These are phyloP conservation scores for Ceratocystis lukuohia DNA, from an alignment of 2,329 filamentous ascomycete genomes.

Conservation along the genomic window DNA sequence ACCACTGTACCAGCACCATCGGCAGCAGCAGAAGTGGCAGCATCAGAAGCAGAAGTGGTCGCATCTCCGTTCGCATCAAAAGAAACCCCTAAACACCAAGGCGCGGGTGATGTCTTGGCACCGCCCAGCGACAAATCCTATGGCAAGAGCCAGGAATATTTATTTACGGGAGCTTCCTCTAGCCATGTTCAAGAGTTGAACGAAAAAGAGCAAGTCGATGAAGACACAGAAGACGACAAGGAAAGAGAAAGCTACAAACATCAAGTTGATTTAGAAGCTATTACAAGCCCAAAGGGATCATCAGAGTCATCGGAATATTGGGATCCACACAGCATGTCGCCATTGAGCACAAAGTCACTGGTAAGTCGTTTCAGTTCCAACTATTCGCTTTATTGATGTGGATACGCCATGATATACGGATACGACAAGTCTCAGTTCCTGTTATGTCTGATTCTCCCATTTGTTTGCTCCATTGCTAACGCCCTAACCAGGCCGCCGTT, in stretches of 20 bases:
- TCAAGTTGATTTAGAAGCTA: not conserved
- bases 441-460: not conserved
- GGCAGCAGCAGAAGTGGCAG: not conserved
- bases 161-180: not conserved
- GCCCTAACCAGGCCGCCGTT: slow-evolving; percentile 38
- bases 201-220: not conserved
- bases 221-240: not conserved
- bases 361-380: slow-evolving; percentile 31
- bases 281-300: not conserved
- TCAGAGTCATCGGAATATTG: slow-evolving; percentile 31
- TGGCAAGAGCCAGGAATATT: not conserved
- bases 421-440: not conserved
- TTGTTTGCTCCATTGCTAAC: not conserved
- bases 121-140: not conserved
- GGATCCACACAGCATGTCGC: slow-evolving; percentile 44
- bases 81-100: not conserved
- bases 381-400: not conserved
- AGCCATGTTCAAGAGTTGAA: not conserved
- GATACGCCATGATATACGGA: not conserved
- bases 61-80: not conserved
- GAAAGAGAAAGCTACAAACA: not conserved
- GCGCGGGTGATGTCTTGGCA: not conserved
- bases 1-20: not conserved
- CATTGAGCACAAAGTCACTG: slow-evolving; percentile 40
- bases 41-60: not conserved